Conservation (phyloP, 345 rosid species). For the Conringia planisiliqua region DNA sequence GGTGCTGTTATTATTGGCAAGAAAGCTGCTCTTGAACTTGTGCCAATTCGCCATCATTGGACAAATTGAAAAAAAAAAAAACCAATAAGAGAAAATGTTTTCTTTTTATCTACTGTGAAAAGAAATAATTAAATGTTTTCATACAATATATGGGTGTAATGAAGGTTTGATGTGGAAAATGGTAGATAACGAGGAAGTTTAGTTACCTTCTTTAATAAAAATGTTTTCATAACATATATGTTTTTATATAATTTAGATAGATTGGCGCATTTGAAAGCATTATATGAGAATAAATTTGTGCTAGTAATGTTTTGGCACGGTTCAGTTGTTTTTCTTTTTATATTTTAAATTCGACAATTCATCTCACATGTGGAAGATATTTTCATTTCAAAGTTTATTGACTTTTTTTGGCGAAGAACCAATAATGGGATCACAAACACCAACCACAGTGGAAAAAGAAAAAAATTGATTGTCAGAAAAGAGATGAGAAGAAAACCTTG, state of each 20-base stretch:
- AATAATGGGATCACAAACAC: background rate
- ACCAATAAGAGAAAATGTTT: background rate
- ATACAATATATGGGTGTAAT: background rate
- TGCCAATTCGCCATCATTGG: conserved; percentile 18
- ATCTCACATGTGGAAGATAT: too few species aligned
- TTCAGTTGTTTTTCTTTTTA: too few species aligned
- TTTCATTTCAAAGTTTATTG: too few species aligned
- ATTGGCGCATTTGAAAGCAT: too few species aligned
- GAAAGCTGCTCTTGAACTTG: conserved; percentile 28
- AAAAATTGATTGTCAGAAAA: background rate
- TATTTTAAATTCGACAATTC: too few species aligned
- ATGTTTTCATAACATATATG: too few species aligned
- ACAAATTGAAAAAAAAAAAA: background rate
- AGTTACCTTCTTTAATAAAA: too few species aligned
- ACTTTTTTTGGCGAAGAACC: background rate
- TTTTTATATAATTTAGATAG: too few species aligned
- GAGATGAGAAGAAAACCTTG: background rate
- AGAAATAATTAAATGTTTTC: background rate
- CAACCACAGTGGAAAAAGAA: background rate
- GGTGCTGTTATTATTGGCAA: conserved; percentile 28
- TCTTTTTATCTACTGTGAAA: background rate
- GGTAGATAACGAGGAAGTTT: background rate
- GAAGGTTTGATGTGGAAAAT: background rate
- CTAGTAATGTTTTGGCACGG: too few species aligned
- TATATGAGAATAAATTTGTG: too few species aligned